These are phyloP conservation scores for Miscanthus lutarioriparius DNA, from an alignment of 176 grass and related monocot species.

Conservation along the genomic window DNA sequence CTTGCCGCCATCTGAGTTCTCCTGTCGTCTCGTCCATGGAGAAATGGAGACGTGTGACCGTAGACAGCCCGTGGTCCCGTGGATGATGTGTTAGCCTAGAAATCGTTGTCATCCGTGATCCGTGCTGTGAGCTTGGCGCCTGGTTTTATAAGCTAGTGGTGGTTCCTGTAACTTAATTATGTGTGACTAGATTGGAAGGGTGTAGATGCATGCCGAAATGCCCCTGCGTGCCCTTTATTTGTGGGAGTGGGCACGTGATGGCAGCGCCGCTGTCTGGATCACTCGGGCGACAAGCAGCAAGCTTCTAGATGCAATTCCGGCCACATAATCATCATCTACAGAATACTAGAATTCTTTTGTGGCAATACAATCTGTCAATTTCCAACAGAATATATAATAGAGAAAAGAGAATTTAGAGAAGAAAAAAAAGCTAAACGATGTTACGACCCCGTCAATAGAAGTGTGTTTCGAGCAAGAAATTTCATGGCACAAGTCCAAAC, in stretches of 20 bases:
- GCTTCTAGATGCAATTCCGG: background rate
- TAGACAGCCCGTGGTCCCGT: background rate
- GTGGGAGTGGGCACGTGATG: background rate
- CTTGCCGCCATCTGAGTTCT: background rate
- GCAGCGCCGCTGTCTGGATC: background rate
- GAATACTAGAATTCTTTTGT: background rate
- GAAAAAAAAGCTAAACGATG: too few relatives aligned
- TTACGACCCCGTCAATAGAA: too few relatives aligned
- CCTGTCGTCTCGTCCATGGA: conserved; percentile 11
- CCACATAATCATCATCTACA: background rate
- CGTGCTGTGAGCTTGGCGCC: too few relatives aligned
- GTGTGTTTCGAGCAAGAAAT: too few relatives aligned
- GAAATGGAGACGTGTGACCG: background rate
- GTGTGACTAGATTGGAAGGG: background rate
- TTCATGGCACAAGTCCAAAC: too few relatives aligned
- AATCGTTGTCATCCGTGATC: background rate
- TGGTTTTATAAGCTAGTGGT: background rate
- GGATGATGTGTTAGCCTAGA: background rate
- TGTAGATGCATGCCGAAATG: background rate
- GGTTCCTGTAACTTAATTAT: background rate
- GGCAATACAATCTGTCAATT: background rate
- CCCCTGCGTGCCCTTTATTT: background rate
- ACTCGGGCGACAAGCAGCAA: background rate
- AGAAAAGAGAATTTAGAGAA: too few relatives aligned
- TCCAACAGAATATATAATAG: too few relatives aligned